Base-by-base conservation (phyloP, 2,329 filamentous ascomycete genomes). In the Fusarium tjaetaba region DNA sequence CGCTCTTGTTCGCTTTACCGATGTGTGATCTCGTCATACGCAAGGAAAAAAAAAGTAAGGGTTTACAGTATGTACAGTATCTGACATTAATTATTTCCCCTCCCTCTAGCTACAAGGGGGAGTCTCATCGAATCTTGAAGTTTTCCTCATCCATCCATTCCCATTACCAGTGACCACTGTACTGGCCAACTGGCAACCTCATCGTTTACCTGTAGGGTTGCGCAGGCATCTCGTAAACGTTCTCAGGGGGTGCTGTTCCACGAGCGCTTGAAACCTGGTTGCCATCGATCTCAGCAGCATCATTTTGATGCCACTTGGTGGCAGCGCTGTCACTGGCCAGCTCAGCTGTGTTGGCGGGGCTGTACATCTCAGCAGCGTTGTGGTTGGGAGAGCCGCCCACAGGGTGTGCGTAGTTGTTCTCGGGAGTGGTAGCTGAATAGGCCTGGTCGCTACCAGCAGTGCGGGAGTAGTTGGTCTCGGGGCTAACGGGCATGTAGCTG, bases 171-270 rank as follows among this genome's bases (percentile, higher is more conserved):
- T 66, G 41, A 28, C 26, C 51, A n/a, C 30, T 41, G 32, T 49
- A 24, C 22, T 56, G 18, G 24, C 24, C 43, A 55, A 24, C n/a
- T 49, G 55, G n/a, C 55, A 38, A 38, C 34, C 26, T 41, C 15
- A 42, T 61, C 43, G 32, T 74, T 76, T 78, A 85, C 65, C 79
- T 78, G 71, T 84, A 85, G 36, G 65, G 70, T 71, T 84, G 79
- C 18, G 80, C 73, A 7, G 84, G 81, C 84, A 85, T 85, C 78
- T 85, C 84, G 64, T 83, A 85, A 10, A 85, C 82, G 73, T 82
- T 71, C 78, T 80, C 70, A 76, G 81, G 72, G 60, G 76, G 77
- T 48, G 75, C 64, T 56, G 74, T 58, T 28, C 72, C 74, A n/a
- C 67, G 76, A 32, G 72, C 43, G 58, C 69, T 77, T 73, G 79